Evolutionary conservation across 371 early-diverging fungal genomes (phyloP), one percentile per base, ranked within the genome.

Genomic region (Saksenaea vasiformis): DNA sequence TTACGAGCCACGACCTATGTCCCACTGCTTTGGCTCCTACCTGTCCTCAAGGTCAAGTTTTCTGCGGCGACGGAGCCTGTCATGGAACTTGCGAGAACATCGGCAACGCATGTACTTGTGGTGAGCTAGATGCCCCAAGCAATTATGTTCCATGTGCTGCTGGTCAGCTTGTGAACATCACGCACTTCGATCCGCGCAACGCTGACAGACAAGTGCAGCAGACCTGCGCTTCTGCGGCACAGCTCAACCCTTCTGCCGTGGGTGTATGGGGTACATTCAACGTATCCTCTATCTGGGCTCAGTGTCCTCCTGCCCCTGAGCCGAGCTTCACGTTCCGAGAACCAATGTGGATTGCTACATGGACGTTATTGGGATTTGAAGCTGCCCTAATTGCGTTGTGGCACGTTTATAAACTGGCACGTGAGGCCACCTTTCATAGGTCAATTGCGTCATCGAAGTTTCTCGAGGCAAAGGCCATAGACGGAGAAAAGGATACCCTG

Each of bases 61-160:
- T 84, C 43, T 88, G 88, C 65, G 64, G 60, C 17, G 87, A 88
- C 63, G 88, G 88, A 38, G 71, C 75, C 15, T 88, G 88, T 69
- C 64, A 78, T 28, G 15, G 61, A n/a, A 69, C 73, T 3, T 85
- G 87, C 57, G 69, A 68, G 5, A 75, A 69, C 34, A 77, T 79
- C 43, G 55, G 54, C 17, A 84, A 84, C 39, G 69, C 66, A 8
- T 84, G 85, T 65, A 65, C 66, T 14, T 80, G 82, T 67, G 73
- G 69, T 37, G 73, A 72, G 38, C 54, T 67, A 37, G 61, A 70
- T 8, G 36, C 65, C 8, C 51, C 64, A 38, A 54, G 57, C 38
- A 67, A 65, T 37, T 78, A 78, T 65, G 62, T 73, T 7, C 80
- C 81, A 11, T 84, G 84, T 65, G 73, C 75, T 39, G 65, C 77